phyloP scores from a whole-genome alignment of 352 stramenopile genomes.

The Phytophthora fragariaefolia region DNA sequence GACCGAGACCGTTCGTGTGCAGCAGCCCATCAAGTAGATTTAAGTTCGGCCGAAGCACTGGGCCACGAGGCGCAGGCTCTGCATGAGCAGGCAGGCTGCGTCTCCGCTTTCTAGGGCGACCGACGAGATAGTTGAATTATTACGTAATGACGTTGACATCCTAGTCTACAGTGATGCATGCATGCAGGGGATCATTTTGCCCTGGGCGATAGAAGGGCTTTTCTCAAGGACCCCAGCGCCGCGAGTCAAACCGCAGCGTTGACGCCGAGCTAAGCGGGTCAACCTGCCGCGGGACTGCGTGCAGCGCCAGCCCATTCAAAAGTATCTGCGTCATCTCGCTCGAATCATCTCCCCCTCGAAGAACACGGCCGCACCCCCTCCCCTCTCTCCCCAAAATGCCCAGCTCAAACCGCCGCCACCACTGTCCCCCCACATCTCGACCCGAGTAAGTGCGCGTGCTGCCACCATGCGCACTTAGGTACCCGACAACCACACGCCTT shows the following conservation, averaged over 20 bases:
- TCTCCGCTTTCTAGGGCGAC: slow-evolving; percentile 13
- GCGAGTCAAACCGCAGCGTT: slow-evolving; percentile 26
- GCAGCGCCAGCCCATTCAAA: slow-evolving; percentile 33
- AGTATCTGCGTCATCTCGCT: slow-evolving; percentile 45
- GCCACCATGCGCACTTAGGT: no score
- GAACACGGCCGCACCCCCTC: no score
- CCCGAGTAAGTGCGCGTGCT: no score
- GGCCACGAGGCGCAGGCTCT: not conserved
- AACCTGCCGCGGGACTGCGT: slow-evolving; percentile 18
- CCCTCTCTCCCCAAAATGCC: no score
- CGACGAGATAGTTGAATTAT: slow-evolving; percentile 28
- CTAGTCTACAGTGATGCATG: not conserved
- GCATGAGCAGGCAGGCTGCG: slow-evolving; percentile 3
- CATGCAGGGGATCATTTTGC: slow-evolving; percentile 23
- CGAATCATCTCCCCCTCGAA: slow-evolving; percentile 36
- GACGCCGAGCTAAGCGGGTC: slow-evolving; percentile 1
- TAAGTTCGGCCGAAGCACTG: slow-evolving; percentile 15
- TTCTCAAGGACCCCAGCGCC: slow-evolving; percentile 25
- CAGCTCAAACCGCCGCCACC: no score
- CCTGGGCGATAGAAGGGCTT: slow-evolving; percentile 6
- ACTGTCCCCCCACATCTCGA: no score
- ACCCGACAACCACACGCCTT: no score
- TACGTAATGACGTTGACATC: slow-evolving; percentile 27
- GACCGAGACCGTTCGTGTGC: not conserved
- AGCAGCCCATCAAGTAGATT: slow-evolving; percentile 18